Conservation (phyloP, 345 rosid species). For the Pseudoturritis turrita region DNA sequence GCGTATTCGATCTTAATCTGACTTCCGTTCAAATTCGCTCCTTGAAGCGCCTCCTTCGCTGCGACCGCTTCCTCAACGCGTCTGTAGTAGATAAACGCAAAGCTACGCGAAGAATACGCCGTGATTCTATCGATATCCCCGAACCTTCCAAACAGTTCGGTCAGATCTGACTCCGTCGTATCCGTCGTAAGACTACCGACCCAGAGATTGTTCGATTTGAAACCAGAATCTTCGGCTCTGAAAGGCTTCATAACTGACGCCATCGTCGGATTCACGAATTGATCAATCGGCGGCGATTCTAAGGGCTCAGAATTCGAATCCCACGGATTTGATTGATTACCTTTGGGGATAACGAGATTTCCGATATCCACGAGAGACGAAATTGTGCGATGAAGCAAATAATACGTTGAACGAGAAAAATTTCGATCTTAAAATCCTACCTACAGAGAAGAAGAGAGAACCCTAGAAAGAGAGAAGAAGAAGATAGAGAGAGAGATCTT, state of each 20-base stretch:
- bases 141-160: slow-evolving; percentile 50
- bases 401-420: neutral
- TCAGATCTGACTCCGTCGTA: slow-evolving; percentile 66
- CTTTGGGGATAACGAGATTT: neutral
- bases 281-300: neutral
- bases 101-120: slow-evolving; percentile 66
- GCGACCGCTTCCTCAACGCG: slow-evolving; percentile 77
- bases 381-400: neutral
- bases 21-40: slow-evolving; percentile 53
- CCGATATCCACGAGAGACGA: slow-evolving; percentile 6
- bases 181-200: slow-evolving; percentile 65
- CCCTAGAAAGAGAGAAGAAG: slow-evolving; percentile 26
- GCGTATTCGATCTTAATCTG: slow-evolving; percentile 88
- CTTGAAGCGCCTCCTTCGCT: slow-evolving; percentile 78
- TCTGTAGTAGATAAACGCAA: slow-evolving; percentile 71
- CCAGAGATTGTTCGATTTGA: slow-evolving; percentile 76
- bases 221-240: slow-evolving; percentile 31
- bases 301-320: neutral
- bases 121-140: slow-evolving; percentile 76
- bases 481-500: neutral
- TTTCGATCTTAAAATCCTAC: neutral
- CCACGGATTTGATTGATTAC: slow-evolving; percentile 5
- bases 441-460: slow-evolving; percentile 20
- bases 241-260: slow-evolving; percentile 37
- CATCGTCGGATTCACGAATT: slow-evolving; percentile 18